Evolutionary conservation across 2,329 filamentous ascomycete species (phyloP), one percentile per base, ranked within the genome.

Genomic region (Fusarium luffae): DNA sequence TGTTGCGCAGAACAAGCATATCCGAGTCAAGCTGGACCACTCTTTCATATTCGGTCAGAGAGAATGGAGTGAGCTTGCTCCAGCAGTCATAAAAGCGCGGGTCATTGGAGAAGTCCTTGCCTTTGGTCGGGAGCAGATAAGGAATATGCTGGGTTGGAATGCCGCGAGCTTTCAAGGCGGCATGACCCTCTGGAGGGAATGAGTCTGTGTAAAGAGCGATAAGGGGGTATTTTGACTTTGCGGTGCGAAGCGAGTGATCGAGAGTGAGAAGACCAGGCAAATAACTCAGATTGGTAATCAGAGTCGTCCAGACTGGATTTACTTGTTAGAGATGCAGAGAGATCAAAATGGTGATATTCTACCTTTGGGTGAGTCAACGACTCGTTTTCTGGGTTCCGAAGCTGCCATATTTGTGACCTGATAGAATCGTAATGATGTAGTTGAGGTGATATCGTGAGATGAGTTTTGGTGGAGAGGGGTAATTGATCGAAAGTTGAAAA

Each of bases 41-140:
- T 42, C 93, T 88, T 27, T 90, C 85, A 81, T 94, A 97, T 77
- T 94, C 89, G 19, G 85, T 85, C 32, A 97, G 84, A 23, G 88
- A 89, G 78, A 97, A 97, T 8, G 92, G 89, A 18, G 90, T 88
- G 28, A 97, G 87, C 81, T 97, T 97, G 79, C 87, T 92, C 93
- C 93, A 97, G 85, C 91, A 94, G 80, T 97, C 93, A 81, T 93
- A 91, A 85, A 97, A 97, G 72, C 94, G 90, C 51, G 91, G 90
- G 79, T 97, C 93, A 66, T 92, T 87, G 74, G 84, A 86, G 82
- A 89, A 97, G 81, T 92, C 90, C 68, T 81, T 82, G 65, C 89
- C 90, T 34, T 84, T 80, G 4, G 86, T 85, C 3, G 93, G 93
- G 13, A 92, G 83, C 41, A 97, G 86, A 79, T 92, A 92, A 50